Percentiles rank a stretch among this genome's conserved stretches.
phyloP scores from a whole-genome alignment of 164 flowering plant genomes.

The Magnolia sinica region DNA sequence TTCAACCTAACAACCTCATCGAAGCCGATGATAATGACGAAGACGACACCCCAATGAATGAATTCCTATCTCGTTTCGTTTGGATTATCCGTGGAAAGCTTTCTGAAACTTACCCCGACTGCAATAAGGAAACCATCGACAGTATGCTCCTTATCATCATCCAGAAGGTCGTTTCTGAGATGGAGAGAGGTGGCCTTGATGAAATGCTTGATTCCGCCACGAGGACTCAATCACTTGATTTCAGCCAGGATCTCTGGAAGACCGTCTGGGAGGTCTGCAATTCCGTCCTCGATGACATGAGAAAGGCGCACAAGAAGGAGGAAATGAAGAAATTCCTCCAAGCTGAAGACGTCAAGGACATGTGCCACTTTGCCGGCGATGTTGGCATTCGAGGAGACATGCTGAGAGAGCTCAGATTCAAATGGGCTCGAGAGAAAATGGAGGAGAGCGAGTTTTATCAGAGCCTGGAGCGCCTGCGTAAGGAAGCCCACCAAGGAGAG shows the following conservation, averaged over 20 bases:
- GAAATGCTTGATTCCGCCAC: constrained; percentile 30
- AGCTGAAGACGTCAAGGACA: constrained; percentile 62
- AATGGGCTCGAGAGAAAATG: constrained; percentile 89
- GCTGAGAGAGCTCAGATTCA: constrained; percentile 83
- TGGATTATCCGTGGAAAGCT: constrained; percentile 74
- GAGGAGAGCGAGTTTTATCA: constrained; percentile 72
- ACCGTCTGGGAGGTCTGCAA: constrained; percentile 79
- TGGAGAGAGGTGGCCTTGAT: constrained; percentile 57
- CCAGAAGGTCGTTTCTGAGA: constrained; percentile 60
- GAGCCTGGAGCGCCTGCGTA: constrained; percentile 36
- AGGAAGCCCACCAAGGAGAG: constrained; percentile 22
- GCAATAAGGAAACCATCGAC: constrained; percentile 63
- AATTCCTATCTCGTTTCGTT: constrained; percentile 79
- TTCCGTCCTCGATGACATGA: constrained; percentile 68
- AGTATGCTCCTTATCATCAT: constrained; percentile 73
- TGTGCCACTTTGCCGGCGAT: constrained; percentile 82
- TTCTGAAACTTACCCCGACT: constrained; percentile 44
- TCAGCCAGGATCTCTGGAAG: constrained; percentile 85
- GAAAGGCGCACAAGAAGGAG: constrained; percentile 72
- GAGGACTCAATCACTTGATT: constrained; percentile 38
- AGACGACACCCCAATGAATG: constrained; percentile 46
- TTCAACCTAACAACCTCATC: constrained; percentile 6
- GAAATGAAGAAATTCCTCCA: constrained; percentile 74
- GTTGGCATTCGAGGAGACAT: constrained; percentile 85
- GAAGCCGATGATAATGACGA: constrained; percentile 10